Evolutionary conservation across 768 basidiomycete genomes (phyloP), one percentile per base, ranked within the genome.

Genomic region (Chalciporus piperatus): DNA sequence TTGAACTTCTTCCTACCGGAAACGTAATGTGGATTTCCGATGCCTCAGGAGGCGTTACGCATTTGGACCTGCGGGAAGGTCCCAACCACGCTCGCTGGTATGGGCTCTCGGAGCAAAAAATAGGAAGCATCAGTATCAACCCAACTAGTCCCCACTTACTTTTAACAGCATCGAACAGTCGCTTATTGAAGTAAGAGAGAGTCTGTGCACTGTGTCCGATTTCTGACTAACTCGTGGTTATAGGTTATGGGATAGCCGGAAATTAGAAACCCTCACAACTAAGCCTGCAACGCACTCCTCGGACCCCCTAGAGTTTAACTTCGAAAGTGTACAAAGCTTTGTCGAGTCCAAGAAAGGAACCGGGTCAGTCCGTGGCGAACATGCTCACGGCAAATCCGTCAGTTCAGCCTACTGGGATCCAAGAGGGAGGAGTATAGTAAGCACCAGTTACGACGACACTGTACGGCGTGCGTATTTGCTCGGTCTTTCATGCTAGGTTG

Each of bases 361-460:
- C 41, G 76, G 80, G 0, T 69, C 72, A 17, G 68, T 90, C 25
- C 82, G 87, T 5, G 85, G 75, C 3, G 82, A 85, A 59, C 86
- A 79, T 75, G 66, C 65, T 13, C 91, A 93, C 61, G 77, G 80
- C 50, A 88, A 89, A 64, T 87, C 87, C 14, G 87, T 83, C 41
- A 92, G 85, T 55, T 84, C 91, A 14, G 91, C 87, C 0, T 92
- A 86, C 59, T 93, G 91, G 91, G 89, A 92, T 66, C 81, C 89
- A 3, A 74, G 84, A 50, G 91, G 91, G 3, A 79, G 87, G 23
- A 75, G 80, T 46, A 83, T 93, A 53, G 83, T 92, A 43, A 91
- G 88, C 66, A 93, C 91, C 5, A 84, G 85, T 64, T 93, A 93
- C 57, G 91, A 93, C 57, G 84, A 93, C 69, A 79, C 77, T 3